phyloP scores from a whole-genome alignment of 176 grass and related monocot genomes.

The Tillandsia fasciculata region DNA sequence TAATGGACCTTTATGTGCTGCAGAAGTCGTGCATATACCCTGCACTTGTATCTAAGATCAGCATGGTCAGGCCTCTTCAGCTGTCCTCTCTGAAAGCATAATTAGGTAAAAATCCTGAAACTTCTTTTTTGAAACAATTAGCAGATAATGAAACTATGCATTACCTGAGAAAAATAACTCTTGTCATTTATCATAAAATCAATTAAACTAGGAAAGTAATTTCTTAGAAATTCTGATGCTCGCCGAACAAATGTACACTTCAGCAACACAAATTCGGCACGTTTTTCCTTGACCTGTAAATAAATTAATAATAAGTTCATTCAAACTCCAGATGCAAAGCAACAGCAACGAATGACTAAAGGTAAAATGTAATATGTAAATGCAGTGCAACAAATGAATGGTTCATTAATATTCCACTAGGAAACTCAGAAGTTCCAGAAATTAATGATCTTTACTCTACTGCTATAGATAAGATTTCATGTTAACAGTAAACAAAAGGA shows the following conservation, averaged over 20 bases:
- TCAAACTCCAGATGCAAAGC: not conserved
- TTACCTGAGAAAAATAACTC: conserved; percentile 86
- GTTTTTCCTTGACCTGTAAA: conserved; percentile 87
- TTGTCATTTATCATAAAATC: conserved; percentile 82
- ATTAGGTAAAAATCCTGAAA: not conserved
- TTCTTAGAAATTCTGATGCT: conserved; percentile 88
- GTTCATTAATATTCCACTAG: not conserved
- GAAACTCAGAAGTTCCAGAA: not conserved
- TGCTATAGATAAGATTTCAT: not conserved
- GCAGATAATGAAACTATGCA: conserved; percentile 9
- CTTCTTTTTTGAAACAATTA: not conserved
- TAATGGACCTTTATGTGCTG: conserved; percentile 69
- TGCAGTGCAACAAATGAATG: not conserved
- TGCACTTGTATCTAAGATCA: conserved; percentile 86
- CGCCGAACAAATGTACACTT: conserved; percentile 92
- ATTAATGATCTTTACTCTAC: not conserved
- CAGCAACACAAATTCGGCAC: conserved; percentile 88
- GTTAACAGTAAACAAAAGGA: not conserved
- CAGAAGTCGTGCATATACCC: conserved; percentile 80
- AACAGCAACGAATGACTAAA: not conserved
- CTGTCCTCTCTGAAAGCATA: conserved; percentile 53
- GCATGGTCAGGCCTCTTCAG: conserved; percentile 83
- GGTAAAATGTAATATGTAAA: not conserved
- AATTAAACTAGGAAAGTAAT: conserved; percentile 92
- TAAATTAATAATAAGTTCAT: conserved; percentile 20